Percentiles rank a stretch among this genome's conserved stretches.
Evolutionary conservation across 805 yeast genomes (phyloP).

Genomic region (Pachysolen tannophilus): DNA sequence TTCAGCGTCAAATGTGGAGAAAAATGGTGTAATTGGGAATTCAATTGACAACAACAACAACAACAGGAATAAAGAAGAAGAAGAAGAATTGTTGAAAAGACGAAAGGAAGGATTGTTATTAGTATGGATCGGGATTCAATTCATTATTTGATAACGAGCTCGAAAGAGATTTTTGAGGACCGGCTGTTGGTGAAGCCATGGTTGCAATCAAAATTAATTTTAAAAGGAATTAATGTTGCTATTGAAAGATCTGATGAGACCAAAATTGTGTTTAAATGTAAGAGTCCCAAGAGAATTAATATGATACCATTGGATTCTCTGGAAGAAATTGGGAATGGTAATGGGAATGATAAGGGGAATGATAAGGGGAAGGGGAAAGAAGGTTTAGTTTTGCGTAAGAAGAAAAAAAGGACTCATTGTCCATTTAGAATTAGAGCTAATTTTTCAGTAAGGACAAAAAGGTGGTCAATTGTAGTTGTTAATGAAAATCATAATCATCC

Average conservation of each 20-base stretch:
- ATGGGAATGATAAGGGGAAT: slow-evolving; percentile 11
- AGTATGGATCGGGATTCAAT: no score
- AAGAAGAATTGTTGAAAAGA: no score
- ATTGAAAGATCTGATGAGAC: slow-evolving; percentile 55
- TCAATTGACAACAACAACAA: no score
- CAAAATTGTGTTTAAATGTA: slow-evolving; percentile 58
- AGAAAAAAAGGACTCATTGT: slow-evolving; percentile 30
- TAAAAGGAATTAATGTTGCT: slow-evolving; percentile 45
- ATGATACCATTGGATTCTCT: slow-evolving; percentile 14
- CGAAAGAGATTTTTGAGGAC: slow-evolving; percentile 25
- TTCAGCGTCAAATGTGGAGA: no score
- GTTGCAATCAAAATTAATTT: slow-evolving; percentile 40
- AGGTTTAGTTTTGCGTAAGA: slow-evolving; percentile 15
- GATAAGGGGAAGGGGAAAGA: slow-evolving; percentile 18
- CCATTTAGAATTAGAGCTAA: slow-evolving; percentile 64
- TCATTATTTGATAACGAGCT: no score
- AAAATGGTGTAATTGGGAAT: no score
- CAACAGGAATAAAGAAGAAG: no score
- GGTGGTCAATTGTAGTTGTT: slow-evolving; percentile 56
- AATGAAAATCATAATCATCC: slow-evolving; percentile 55
- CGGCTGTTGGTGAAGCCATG: slow-evolving; percentile 54
- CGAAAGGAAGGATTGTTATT: no score
- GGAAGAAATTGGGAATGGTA: slow-evolving; percentile 10
- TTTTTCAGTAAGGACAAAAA: slow-evolving; percentile 38
- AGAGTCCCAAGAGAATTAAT: slow-evolving; percentile 31